Base-by-base conservation (phyloP, 305 asterid genomes). In the Salvia sclarea region DNA sequence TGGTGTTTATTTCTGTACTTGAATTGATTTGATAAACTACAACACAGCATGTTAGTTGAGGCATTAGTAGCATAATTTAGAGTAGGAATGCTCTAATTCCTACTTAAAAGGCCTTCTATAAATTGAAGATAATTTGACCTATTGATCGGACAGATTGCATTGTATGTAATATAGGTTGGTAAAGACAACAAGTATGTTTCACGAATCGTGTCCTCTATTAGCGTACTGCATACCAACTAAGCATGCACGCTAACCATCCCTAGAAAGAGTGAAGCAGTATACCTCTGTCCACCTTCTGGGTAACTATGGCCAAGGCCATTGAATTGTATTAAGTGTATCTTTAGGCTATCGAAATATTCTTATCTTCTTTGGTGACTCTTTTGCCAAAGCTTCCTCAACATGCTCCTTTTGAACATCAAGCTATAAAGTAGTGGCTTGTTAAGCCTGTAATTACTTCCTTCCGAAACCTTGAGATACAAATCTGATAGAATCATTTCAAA, bases 361-460 rank as follows among this genome's bases (percentile, higher is more conserved):
- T 41, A 16, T 68, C 56, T 43, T 40, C 56, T 43, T 16, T 6
- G 12, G 16, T 31, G 28, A 33, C 37, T 25, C 44, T 18, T 33
- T 18, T 59, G 43, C 45, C 33, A 38, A 48, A 49, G 44, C 22
- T 60, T 37, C 40, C 13, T 48, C 28, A 50, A 61, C 33, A 41
- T 52, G 31, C 49, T 50, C 64, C n/a, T n/a, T 54, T 67, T 24
- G 9, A 49, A 44, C 14, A 30, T 53, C 55, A 54, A 16, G 24
- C 25, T 54, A 16, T 66, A 50, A 37, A 61, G 57, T 63, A 62
- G 33, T 56, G 64, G 38, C 40, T 44, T 57, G 40, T 70, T 69
- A 48, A 52, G 10, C 41, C 65, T 58, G 25, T 50, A 28, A 28
- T 1, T 6, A 28, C 33, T 31, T 50, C 64, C 72, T 54, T 53